Conservation (phyloP, 1,284 basidiomycete genomes). For the Calocybe gambosa region DNA sequence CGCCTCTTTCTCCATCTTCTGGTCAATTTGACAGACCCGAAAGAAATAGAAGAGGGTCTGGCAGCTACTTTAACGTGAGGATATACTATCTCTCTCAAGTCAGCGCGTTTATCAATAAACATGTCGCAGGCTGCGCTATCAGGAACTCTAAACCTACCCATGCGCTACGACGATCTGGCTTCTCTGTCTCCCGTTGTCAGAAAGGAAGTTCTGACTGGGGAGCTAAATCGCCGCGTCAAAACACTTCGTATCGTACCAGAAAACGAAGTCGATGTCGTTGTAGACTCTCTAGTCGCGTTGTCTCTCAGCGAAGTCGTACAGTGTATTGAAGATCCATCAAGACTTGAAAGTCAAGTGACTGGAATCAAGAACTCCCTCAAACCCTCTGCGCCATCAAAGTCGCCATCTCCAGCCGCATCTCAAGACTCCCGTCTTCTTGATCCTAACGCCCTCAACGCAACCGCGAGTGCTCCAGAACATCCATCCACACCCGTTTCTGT, state of each 20-base stretch:
- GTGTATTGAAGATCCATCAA: conserved; percentile 63
- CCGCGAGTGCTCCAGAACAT: conserved; percentile 77
- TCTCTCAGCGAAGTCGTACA: conserved; percentile 72
- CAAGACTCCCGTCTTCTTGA: conserved; percentile 62
- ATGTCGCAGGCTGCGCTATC: conserved; percentile 60
- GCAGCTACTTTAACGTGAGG: conserved; percentile 75
- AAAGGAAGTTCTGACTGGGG: conserved; percentile 77
- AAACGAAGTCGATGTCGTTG: conserved; percentile 56
- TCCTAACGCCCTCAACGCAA: conserved; percentile 54
- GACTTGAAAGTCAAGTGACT: conserved; percentile 59
- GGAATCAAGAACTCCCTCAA: conserved; percentile 36
- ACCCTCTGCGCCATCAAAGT: conserved; percentile 29
- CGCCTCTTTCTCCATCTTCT: conserved; percentile 48
- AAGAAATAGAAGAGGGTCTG: conserved; percentile 66
- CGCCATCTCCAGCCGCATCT: conserved; percentile 42
- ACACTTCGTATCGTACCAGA: conserved; percentile 42
- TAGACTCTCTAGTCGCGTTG: conserved; percentile 61
- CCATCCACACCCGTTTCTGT: conserved; percentile 77
- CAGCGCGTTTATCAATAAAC: neutral
- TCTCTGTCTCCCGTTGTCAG: conserved; percentile 77
- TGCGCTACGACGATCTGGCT: conserved; percentile 77
- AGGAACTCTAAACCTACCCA: conserved; percentile 70
- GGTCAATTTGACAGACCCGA: conserved; percentile 52
- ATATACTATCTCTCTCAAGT: neutral
- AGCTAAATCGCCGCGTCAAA: conserved; percentile 70